Base-by-base conservation (phyloP, 1,284 basidiomycete genomes). In the Mycena sp. region DNA sequence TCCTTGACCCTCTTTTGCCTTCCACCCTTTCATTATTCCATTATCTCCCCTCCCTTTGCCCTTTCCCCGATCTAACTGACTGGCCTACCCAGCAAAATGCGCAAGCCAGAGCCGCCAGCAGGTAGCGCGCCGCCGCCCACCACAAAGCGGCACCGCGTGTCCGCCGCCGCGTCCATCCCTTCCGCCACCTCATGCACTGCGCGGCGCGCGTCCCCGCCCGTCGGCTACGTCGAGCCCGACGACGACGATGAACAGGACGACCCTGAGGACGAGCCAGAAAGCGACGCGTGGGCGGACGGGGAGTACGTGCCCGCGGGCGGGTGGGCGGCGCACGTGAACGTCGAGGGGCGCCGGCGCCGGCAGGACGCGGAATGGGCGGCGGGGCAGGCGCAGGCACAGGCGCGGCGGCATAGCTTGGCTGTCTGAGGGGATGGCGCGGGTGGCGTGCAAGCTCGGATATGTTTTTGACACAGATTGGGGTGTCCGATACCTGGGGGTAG, bases 81-180 rank as follows among this genome's bases (percentile, higher is more conserved):
- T n/a, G n/a, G n/a, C n/a, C n/a, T n/a, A n/a, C n/a, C 32, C 32
- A 35, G 32, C 32, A 96, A 96, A 87, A 95, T 95, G 93, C 89
- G 93, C 46, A 95, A 95, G 78, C 93, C 93, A 7, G 91, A 92
- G 69, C 77, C 83, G 28, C 72, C 75, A 23, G 78, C 84, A 35
- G 76, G 77, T 29, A 69, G 73, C 21, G 67, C 74, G 5, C 73
- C 77, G 10, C 66, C 71, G n/a, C 40, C 61, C 0, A 44, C 40
- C 21, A 73, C 73, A 45, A 75, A 74, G 60, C 53, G 64, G 38
- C 41, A 77, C 70, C 73, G 78, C 11, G 38, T 50, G 2, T 81
- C 79, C 9, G 58, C 71, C n/a, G 51, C 72, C 32, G 58, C 62
- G 25, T 44, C 58, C 28, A 28, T 63, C 3, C 65, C 61, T 45